These are phyloP conservation scores for Plantago ovata DNA, from an alignment of 257 asterid genomes.

Conservation along the genomic window DNA sequence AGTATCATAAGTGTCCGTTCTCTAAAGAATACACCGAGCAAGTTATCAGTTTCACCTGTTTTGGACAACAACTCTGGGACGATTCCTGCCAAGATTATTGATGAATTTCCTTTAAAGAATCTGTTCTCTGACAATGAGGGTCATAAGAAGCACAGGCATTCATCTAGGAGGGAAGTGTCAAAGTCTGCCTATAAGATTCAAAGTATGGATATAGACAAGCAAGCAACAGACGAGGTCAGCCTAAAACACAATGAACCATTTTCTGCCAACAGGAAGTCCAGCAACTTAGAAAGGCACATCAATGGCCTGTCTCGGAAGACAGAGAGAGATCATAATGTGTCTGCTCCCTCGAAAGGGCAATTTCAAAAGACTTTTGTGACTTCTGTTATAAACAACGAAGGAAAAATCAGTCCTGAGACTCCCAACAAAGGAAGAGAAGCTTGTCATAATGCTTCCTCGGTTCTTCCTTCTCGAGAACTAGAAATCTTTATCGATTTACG, in stretches of 20 bases:
- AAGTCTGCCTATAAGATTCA: conserved; percentile 1
- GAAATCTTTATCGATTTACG: conserved; percentile 9
- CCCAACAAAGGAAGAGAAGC: conserved; percentile 11
- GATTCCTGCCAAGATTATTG: conserved; percentile 7
- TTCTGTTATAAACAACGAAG: not conserved
- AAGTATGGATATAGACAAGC: not conserved
- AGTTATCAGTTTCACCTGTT: conserved; percentile 4
- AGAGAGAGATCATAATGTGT: no score
- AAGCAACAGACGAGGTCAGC: not conserved
- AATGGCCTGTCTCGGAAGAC: not conserved
- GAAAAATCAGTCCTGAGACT: not conserved
- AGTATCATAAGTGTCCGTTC: conserved; percentile 8
- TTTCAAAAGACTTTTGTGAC: conserved; percentile 5
- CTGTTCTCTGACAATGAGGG: no score
- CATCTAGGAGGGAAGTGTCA: conserved; percentile 17
- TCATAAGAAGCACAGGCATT: conserved; percentile 13
- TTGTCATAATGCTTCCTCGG: conserved; percentile 14
- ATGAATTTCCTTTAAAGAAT: no score
- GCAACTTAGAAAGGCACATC: not conserved
- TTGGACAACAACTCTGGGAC: conserved; percentile 10
- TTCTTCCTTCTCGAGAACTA: conserved; percentile 19
- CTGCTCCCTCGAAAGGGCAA: no score
- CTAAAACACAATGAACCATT: not conserved
- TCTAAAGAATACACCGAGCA: conserved; percentile 17
- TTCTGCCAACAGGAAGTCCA: not conserved